Percentiles rank a stretch among this genome's conserved stretches.
Evolutionary conservation across 805 yeast genomes (phyloP).

Genomic region (Candida jianshihensis): DNA sequence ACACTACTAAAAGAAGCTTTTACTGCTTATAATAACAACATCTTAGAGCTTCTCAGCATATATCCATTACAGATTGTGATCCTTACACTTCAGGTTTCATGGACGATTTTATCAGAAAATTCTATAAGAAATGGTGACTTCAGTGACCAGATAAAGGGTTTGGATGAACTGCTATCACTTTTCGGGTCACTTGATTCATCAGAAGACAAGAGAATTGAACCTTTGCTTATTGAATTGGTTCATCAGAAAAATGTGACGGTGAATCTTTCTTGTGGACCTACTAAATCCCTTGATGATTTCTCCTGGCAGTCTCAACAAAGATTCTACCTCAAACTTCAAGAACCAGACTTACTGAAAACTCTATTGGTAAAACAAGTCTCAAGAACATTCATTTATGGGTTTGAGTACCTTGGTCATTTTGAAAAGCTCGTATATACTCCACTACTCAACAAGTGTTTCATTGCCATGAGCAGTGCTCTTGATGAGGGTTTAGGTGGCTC

Average conservation of each 20-base stretch:
- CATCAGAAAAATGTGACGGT: slow-evolving; percentile 45
- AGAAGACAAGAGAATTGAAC: slow-evolving; percentile 43
- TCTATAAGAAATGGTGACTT: slow-evolving; percentile 11
- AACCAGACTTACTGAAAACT: slow-evolving; percentile 23
- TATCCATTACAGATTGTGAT: slow-evolving; percentile 52
- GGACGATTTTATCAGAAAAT: slow-evolving; percentile 41
- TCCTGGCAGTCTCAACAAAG: slow-evolving; percentile 49
- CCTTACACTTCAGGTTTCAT: slow-evolving; percentile 48
- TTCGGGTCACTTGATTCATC: slow-evolving; percentile 15
- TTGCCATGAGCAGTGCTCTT: slow-evolving; percentile 69
- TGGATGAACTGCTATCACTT: not conserved
- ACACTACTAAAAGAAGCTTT: slow-evolving; percentile 26
- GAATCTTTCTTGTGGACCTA: slow-evolving; percentile 9
- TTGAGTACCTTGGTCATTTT: slow-evolving; percentile 73
- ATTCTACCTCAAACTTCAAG: slow-evolving; percentile 25
- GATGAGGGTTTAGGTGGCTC: slow-evolving; percentile 79
- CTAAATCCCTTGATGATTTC: slow-evolving; percentile 17
- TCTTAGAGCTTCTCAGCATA: slow-evolving; percentile 29
- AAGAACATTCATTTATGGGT: slow-evolving; percentile 56
- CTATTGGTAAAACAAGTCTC: slow-evolving; percentile 48
- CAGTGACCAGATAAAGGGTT: slow-evolving; percentile 18
- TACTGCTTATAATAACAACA: slow-evolving; percentile 8
- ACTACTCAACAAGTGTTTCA: slow-evolving; percentile 52
- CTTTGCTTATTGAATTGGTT: slow-evolving; percentile 58
- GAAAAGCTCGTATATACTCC: slow-evolving; percentile 75